phyloP scores from a whole-genome alignment of 2,329 filamentous ascomycete genomes.

The Periconia sp. region DNA sequence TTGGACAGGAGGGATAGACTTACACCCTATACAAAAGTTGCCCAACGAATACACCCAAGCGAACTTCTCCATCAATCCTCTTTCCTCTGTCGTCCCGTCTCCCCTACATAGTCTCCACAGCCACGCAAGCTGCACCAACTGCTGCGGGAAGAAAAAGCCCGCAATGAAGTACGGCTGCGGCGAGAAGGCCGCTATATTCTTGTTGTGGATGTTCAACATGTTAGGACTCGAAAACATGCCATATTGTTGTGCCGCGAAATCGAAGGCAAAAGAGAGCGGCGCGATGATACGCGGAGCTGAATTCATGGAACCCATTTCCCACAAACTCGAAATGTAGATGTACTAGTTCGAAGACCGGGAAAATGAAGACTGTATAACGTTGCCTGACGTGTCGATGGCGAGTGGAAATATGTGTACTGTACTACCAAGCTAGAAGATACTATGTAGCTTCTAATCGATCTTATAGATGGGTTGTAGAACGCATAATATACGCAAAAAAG shows the following conservation, averaged over 20 bases:
- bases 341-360: background rate
- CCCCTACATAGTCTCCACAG: conserved; percentile 58
- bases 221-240: conserved; percentile 59
- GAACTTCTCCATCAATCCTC: conserved; percentile 55
- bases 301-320: conserved; percentile 56
- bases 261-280: conserved; percentile 57
- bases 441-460: too few relatives aligned
- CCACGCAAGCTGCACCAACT: conserved; percentile 61
- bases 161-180: conserved; percentile 62
- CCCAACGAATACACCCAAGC: conserved; percentile 59
- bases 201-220: conserved; percentile 62
- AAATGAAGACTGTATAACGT: too few relatives aligned
- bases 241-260: conserved; percentile 63
- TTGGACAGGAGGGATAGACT: conserved; percentile 18
- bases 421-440: too few relatives aligned
- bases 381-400: too few relatives aligned
- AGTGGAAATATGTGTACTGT: too few relatives aligned
- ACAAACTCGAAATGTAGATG: background rate
- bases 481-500: too few relatives aligned
- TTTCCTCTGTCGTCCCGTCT: conserved; percentile 48
- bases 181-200: conserved; percentile 60
- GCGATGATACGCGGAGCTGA: conserved; percentile 58
- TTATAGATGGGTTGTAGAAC: too few relatives aligned
- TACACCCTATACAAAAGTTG: conserved; percentile 61
- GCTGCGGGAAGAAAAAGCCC: conserved; percentile 63